Evolutionary conservation across 768 basidiomycete species (phyloP).

Genomic region (Lyophyllum shimeji): DNA sequence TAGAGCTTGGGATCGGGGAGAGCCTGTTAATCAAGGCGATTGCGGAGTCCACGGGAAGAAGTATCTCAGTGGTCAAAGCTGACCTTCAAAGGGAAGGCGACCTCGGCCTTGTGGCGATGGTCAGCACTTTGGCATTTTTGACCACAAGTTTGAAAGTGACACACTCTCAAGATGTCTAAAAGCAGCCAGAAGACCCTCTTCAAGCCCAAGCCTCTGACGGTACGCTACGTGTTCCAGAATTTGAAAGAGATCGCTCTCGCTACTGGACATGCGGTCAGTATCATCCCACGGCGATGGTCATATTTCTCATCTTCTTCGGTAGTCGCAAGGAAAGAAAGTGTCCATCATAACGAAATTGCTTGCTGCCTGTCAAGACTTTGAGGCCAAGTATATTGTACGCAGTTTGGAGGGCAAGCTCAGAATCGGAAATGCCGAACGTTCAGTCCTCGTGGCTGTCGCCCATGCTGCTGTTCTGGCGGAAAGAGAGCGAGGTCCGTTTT

Average conservation of each 20-base stretch:
- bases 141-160: slow-evolving; percentile 1
- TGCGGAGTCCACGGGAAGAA: slow-evolving; percentile 92
- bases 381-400: slow-evolving; percentile 96
- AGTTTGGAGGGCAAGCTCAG: slow-evolving; percentile 96
- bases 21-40: slow-evolving; percentile 94
- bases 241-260: slow-evolving; percentile 88
- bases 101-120: slow-evolving; percentile 95
- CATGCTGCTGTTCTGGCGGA: slow-evolving; percentile 87
- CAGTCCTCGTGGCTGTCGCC: slow-evolving; percentile 91
- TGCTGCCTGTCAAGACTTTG: slow-evolving; percentile 85
- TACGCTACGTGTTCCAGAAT: slow-evolving; percentile 87
- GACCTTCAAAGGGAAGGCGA: slow-evolving; percentile 96
- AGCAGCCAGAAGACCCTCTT: slow-evolving; percentile 91
- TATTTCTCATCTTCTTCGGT: slow-evolving; percentile 9
- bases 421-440: slow-evolving; percentile 95
- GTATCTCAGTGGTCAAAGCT: slow-evolving; percentile 75
- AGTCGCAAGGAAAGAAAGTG: slow-evolving; percentile 96
- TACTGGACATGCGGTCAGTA: slow-evolving; percentile 71
- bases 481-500: slow-evolving; percentile 44
- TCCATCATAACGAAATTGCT: slow-evolving; percentile 92
- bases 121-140: slow-evolving; percentile 26
- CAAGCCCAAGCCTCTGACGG: slow-evolving; percentile 88
- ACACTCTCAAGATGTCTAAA: slow-evolving; percentile 72
- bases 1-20: slow-evolving; percentile 97
- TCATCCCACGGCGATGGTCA: not conserved